These are phyloP conservation scores for Zygosaccharomyces sapae DNA, from an alignment of 1,139 yeast species.

Conservation along the genomic window DNA sequence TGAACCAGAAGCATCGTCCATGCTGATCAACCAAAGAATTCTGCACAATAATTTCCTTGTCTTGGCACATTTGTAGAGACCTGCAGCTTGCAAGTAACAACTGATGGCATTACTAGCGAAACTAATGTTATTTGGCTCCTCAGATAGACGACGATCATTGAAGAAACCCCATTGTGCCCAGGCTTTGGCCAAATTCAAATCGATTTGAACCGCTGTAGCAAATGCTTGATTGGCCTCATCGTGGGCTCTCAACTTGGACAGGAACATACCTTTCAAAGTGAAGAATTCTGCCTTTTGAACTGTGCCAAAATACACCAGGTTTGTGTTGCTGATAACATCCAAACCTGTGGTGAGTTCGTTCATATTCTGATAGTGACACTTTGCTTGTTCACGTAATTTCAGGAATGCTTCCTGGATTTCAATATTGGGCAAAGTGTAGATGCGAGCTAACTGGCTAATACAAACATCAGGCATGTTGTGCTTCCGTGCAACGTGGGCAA, in stretches of 20 bases:
- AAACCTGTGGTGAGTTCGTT: constrained; percentile 89
- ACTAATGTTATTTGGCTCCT: constrained; percentile 74
- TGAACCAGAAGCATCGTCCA: constrained; percentile 82
- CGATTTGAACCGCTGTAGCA: constrained; percentile 96
- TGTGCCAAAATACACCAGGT: constrained; percentile 90
- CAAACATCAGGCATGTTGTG: constrained; percentile 98
- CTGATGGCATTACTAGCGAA: constrained; percentile 93
- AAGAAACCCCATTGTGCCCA: constrained; percentile 99
- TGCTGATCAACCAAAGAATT: constrained; percentile 86
- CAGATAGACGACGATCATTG: constrained; percentile 84
- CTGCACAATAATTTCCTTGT: constrained; percentile 84
- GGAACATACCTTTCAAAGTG: constrained; percentile 95
- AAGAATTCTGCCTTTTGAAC: constrained; percentile 98
- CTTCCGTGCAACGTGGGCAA: constrained; percentile 97
- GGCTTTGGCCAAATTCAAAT: constrained; percentile 88
- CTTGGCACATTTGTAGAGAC: constrained; percentile 87
- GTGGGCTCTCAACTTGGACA: constrained; percentile 80
- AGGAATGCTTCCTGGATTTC: constrained; percentile 97
- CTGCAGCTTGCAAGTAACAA: constrained; percentile 96
- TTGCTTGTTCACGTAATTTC: constrained; percentile 93
- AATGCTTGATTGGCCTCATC: constrained; percentile 98
- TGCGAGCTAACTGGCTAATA: constrained; percentile 84
- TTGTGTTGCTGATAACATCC: constrained; percentile 95
- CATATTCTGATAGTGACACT: constrained; percentile 87
- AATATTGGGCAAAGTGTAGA: constrained; percentile 92